Conservation (phyloP, 139 green algal species). For the Chlorella sp. region DNA sequence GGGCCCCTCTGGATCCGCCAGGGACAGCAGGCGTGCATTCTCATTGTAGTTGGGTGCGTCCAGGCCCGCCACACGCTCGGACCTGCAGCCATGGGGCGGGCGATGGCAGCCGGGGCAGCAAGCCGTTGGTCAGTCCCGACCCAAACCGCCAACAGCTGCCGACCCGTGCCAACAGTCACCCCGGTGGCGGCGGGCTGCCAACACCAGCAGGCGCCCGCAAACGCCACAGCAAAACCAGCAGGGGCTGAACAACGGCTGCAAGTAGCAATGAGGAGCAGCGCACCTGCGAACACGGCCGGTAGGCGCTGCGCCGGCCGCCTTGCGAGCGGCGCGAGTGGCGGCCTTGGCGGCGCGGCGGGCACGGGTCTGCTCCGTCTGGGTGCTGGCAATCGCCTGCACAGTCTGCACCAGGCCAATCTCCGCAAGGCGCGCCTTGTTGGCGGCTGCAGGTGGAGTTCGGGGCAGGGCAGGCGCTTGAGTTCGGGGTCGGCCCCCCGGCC, state of each 20-base stretch:
- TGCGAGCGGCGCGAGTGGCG: background rate
- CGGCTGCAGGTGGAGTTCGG: no score
- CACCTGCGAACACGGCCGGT: conserved; percentile 7
- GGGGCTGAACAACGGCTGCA: background rate
- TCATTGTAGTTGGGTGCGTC: conserved; percentile 50
- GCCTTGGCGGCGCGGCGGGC: background rate
- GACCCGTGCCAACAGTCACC: background rate
- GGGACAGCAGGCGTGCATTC: conserved; percentile 23
- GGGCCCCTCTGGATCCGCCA: background rate
- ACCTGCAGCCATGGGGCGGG: background rate
- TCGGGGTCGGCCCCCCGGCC: no score
- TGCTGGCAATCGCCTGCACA: background rate
- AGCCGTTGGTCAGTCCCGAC: background rate
- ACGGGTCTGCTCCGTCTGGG: background rate
- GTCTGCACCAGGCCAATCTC: conserved; percentile 10
- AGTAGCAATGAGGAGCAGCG: background rate
- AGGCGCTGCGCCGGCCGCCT: background rate
- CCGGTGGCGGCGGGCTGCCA: no score
- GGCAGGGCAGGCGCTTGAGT: no score
- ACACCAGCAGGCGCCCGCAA: background rate
- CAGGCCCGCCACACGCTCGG: conserved; percentile 35
- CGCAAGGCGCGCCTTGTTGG: background rate
- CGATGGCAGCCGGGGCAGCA: background rate
- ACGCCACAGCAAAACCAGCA: background rate
- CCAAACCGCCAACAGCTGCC: conserved; percentile 1